Percentiles rank a stretch among this genome's conserved stretches.
phyloP scores from a whole-genome alignment of 2,329 filamentous ascomycete genomes.

The Cladophialophora bantiana region DNA sequence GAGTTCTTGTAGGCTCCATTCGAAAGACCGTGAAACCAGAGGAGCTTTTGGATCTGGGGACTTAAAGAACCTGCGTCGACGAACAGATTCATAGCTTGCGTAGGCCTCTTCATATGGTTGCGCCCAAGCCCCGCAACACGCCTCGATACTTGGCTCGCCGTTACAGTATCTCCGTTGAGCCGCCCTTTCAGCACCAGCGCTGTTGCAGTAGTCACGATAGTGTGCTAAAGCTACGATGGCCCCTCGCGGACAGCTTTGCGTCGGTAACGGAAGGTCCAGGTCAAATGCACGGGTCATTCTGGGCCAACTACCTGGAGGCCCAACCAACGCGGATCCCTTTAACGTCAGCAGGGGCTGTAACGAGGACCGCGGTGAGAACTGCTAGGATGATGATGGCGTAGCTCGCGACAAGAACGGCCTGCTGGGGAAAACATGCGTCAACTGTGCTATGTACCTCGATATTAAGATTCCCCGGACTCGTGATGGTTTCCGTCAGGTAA shows the following conservation, averaged over 20 bases:
- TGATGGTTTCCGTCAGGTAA: not conserved
- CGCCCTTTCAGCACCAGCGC: not conserved
- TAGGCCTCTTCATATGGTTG: not conserved
- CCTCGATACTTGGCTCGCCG: not conserved
- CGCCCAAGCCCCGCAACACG: not conserved
- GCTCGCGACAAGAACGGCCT: slow-evolving; percentile 1
- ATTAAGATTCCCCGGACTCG: not conserved
- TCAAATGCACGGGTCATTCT: slow-evolving; percentile 4
- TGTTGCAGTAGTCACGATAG: slow-evolving; percentile 3
- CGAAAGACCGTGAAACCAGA: not conserved
- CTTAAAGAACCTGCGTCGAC: not conserved
- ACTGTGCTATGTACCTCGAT: not conserved
- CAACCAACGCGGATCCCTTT: not conserved
- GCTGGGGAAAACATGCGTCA: not conserved
- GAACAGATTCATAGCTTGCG: slow-evolving; percentile 1
- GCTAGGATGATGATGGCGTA: not conserved
- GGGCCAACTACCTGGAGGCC: not conserved
- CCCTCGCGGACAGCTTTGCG: slow-evolving; percentile 3
- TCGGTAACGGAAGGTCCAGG: not conserved
- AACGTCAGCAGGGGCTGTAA: not conserved
- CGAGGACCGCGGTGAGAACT: not conserved
- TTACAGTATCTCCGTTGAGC: not conserved
- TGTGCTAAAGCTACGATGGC: slow-evolving; percentile 6
- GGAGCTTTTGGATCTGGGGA: not conserved
- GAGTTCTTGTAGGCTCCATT: not conserved